Evolutionary conservation across 2,329 filamentous ascomycete genomes (phyloP).

Genomic region (Fusarium pseudonygamai): DNA sequence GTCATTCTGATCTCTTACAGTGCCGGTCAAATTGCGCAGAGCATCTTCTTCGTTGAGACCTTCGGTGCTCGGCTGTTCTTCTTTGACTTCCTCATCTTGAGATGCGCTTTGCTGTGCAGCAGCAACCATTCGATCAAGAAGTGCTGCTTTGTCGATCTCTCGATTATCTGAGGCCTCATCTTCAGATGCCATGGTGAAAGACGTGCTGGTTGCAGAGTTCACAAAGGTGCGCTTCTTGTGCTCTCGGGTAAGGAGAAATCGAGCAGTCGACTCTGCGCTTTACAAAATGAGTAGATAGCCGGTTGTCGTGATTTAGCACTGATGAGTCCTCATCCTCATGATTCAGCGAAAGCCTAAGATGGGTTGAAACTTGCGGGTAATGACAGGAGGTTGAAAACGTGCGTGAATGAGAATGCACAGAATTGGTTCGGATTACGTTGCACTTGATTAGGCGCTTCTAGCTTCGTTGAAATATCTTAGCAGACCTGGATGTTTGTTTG

Average conservation of each 20-base stretch:
- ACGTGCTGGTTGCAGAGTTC: not conserved
- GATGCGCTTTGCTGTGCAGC: constrained; percentile 43
- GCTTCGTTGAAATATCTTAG: not conserved
- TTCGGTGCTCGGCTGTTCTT: constrained; percentile 26
- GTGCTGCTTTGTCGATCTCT: constrained; percentile 38
- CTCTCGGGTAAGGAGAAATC: not conserved
- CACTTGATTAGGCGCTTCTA: not conserved
- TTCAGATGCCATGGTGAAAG: constrained; percentile 42
- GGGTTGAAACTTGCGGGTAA: not conserved
- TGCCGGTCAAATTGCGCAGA: constrained; percentile 70
- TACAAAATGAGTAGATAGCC: not conserved
- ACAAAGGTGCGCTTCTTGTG: not conserved
- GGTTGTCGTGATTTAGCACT: not conserved
- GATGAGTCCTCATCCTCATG: not conserved
- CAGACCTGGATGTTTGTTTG: not conserved
- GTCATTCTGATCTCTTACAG: constrained; percentile 87
- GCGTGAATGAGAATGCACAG: constrained; percentile 7
- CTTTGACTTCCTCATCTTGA: constrained; percentile 9
- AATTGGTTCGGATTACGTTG: constrained; percentile 1
- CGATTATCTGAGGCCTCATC: constrained; percentile 30
- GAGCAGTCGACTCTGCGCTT: not conserved
- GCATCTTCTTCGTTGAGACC: constrained; percentile 66
- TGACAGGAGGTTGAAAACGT: not conserved
- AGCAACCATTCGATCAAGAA: constrained; percentile 46
- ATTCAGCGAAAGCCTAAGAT: not conserved